Percentiles rank a stretch among this genome's conserved stretches.
These are phyloP conservation scores for Fraxinus latifolia DNA, from an alignment of 305 asterid species.

Conservation along the genomic window DNA sequence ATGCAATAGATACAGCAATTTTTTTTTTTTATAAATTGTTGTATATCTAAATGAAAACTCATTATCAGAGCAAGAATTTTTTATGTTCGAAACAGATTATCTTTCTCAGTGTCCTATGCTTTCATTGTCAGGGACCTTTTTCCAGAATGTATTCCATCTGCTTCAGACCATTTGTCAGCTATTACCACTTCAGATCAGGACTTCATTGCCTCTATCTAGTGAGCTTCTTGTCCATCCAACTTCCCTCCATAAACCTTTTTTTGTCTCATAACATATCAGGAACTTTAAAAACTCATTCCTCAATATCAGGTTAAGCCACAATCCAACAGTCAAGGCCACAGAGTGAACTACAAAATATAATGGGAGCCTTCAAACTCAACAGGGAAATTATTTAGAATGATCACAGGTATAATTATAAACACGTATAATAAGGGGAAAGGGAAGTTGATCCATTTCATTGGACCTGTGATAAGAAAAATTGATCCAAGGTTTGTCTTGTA, in stretches of 20 bases:
- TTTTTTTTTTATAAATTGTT: background rate
- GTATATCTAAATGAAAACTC: background rate
- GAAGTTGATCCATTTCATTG: background rate
- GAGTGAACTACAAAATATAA: background rate
- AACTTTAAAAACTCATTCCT: background rate
- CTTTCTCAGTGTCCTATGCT: background rate
- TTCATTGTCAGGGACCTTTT: background rate
- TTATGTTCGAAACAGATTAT: background rate
- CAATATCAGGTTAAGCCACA: background rate
- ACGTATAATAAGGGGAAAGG: background rate
- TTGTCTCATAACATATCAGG: background rate
- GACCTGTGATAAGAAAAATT: background rate
- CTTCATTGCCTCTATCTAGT: background rate
- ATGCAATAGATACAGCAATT: background rate
- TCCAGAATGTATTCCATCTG: background rate
- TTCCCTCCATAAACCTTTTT: background rate
- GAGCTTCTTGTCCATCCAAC: background rate
- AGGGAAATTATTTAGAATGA: background rate
- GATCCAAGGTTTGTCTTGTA: background rate
- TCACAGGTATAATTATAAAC: background rate
- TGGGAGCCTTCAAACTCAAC: background rate
- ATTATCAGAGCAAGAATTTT: background rate
- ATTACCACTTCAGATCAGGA: background rate
- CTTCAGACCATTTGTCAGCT: background rate
- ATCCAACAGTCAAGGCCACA: background rate